Base-by-base conservation (phyloP, 2,329 filamentous ascomycete genomes). In the Diaporthe aspalathi region DNA sequence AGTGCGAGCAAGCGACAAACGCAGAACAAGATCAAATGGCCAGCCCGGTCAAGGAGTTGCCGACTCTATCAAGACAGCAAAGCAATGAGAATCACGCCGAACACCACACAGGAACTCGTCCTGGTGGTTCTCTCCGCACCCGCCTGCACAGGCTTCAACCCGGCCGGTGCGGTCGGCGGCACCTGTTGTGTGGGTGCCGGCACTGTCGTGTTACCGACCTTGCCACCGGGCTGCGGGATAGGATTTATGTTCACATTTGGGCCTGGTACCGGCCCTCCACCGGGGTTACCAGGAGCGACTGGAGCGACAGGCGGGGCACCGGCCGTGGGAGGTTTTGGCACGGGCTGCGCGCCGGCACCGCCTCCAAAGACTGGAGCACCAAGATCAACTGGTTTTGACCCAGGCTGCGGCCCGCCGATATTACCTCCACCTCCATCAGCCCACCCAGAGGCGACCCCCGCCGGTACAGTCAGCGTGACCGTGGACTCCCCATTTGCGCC, bases 401-500 rank as follows among this genome's bases (percentile, higher is more conserved):
- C 45, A 17, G 45, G 60, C 45, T 65, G 20, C n/a, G 49, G 60
- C 56, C 54, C 17, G 16, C 43, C 43, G 24, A 38, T 14, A 49
- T 49, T 22, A 22, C 60, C 43, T 17, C 43, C 60, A 22, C 60
- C 43, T 17, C 43, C 60, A 5, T 24, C 24, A 27, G 70, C 70
- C 1, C 70, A 72, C 5, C 73, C 72, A 2, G 72, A 68, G 16
- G 73, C 72, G 17, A 70, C 47, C 22, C 74, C 76, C 27, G 53
- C n/a, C 6, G 80, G 80, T 6, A 82, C 73, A 7, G 79, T 81
- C 22, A 81, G 74, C 11, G 80, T 82, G 17, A 81, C 76, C 6
- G 77, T 76, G 71, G 76, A 79, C 65, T 78, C 76, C 60, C 79
- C 79, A 50, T 74, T 66, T 1, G 74, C 70, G 2, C 80, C 80